Base-by-base conservation (phyloP, 176 grass and related monocot genomes). In the Triticum turgidum region DNA sequence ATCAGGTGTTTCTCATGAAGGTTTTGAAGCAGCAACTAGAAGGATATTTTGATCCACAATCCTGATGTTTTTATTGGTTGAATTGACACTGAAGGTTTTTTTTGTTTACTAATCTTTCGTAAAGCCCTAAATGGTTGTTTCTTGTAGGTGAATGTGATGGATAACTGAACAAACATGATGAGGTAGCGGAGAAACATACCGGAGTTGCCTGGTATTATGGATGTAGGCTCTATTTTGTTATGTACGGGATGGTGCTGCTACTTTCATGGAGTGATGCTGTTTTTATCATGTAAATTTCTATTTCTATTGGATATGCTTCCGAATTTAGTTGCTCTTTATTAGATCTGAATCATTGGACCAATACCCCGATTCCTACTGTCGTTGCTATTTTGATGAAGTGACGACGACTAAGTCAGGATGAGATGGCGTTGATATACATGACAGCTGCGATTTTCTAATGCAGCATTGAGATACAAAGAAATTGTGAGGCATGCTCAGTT, bases 81-180 rank as follows among this genome's bases (percentile, higher is more conserved):
- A 92, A 89, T 24, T 72, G 65, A 67, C 17, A 76, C 6, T 63
- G 15, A 54, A 73, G 18, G 18, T 79, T 41, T 5, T 1, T 75
- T 75, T 52, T n/a, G n/a, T 81, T 80, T 67, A 10, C 54, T 79
- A 3, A 21, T 69, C 5, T 61, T 82, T 42, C 9, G 15, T 72
- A 7, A 44, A 25, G 22, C 21, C 24, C 25, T 72, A 15, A 89
- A 32, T 18, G 49, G 14, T 45, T 52, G 44, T 30, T 20, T 74
- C 39, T 41, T 44, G 73, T 76, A 97, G 92, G 81, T 81, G 71
- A 92, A 97, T 59, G 77, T 97, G 83, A 94, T 94, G 84, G 94
- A 97, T 68, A 97, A 97, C 22, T 97, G 94, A 88, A 91, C 90
- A 79, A 97, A 94, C 65, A 94, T 97, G 92, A 92, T 34, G 30